A percentile compares a stretch with the other conserved stretches of the same genome.
These are phyloP conservation scores for Nectriaceae sp. DNA, from an alignment of 2,329 filamentous ascomycete genomes.

Conservation along the genomic window DNA sequence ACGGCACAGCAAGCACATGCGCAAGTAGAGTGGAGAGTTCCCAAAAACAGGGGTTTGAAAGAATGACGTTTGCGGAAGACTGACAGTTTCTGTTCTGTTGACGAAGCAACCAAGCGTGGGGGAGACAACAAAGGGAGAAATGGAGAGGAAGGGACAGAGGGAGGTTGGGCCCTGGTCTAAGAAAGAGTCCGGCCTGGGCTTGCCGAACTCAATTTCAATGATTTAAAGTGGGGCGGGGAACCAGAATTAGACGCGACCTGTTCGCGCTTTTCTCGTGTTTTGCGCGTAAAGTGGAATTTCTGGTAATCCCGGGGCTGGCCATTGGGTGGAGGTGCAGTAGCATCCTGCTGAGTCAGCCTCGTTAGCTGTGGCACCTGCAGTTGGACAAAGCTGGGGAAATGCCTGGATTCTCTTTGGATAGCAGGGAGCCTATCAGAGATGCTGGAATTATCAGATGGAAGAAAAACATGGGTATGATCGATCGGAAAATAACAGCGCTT, in stretches of 20 bases:
- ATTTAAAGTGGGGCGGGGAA: not conserved
- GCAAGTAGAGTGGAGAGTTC: constrained; percentile 19
- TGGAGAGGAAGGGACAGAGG: not conserved
- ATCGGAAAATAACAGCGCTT: no score
- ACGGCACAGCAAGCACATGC: constrained; percentile 2
- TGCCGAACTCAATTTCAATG: not conserved
- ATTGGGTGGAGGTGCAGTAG: no score
- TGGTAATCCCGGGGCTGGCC: not conserved
- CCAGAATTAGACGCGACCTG: constrained; percentile 16
- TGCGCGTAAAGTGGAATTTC: constrained; percentile 31
- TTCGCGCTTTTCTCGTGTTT: constrained; percentile 25
- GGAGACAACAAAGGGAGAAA: not conserved
- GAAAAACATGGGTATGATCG: no score
- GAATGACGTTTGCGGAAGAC: constrained; percentile 12
- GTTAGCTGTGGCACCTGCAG: no score
- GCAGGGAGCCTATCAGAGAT: no score
- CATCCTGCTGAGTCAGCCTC: no score
- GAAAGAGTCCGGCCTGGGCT: not conserved
- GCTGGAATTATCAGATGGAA: no score
- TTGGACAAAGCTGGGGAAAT: no score
- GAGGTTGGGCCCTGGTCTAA: constrained; percentile 1
- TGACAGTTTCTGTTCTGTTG: not conserved
- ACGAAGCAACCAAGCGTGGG: not conserved
- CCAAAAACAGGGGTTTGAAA: not conserved
- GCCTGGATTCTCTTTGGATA: no score